Evolutionary conservation across 2,329 filamentous ascomycete genomes (phyloP), one percentile per base, ranked within the genome.

Genomic region (Metarhizium humberi): DNA sequence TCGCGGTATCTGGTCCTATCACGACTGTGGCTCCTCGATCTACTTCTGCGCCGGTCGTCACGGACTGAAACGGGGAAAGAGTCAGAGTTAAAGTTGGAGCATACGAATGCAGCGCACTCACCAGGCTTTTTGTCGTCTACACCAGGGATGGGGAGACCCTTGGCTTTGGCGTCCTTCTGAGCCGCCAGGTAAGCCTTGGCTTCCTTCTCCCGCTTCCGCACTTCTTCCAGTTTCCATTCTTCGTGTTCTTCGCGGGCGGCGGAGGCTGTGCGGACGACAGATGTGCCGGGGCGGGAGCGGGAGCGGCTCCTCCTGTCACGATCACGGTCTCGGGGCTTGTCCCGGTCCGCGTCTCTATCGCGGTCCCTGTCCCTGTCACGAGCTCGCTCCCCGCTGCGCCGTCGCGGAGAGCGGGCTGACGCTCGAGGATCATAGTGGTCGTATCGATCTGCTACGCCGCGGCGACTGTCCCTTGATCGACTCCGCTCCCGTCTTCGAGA

Each of bases 171-270:
- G 60, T 84, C 81, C 58, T 80, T 78, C 61, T 84, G 80, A 3
- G 80, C 81, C 6, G 81, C 81, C 42, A 85, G 71, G 61, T 85
- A 86, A 4, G 80, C 81, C 65, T 84, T 85, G 43, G 83, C 83
- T 66, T 85, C 82, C 59, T 78, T 78, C 65, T 85, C 81, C 52
- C 82, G 77, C 64, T 82, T 81, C 65, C 76, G 80, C 53, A 83
- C 81, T 61, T 84, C 81, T 56, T 79, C 78, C 59, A 79, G 77
- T 64, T 85, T 85, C 75, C 80, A 80, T 16, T 75, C 75, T 61
- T 82, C 79, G 30, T 75, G 70, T 45, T 75, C 75, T n/a, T 76
- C 73, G 51, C 76, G 76, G 55, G 74, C 67, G 16, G 66, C 68
- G 1, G 72, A 69, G 2, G 72, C 68, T 1, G 73, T 71, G 34